These are phyloP conservation scores for Wickerhamomyces silvicola DNA, from an alignment of 805 yeast species.

Conservation along the genomic window DNA sequence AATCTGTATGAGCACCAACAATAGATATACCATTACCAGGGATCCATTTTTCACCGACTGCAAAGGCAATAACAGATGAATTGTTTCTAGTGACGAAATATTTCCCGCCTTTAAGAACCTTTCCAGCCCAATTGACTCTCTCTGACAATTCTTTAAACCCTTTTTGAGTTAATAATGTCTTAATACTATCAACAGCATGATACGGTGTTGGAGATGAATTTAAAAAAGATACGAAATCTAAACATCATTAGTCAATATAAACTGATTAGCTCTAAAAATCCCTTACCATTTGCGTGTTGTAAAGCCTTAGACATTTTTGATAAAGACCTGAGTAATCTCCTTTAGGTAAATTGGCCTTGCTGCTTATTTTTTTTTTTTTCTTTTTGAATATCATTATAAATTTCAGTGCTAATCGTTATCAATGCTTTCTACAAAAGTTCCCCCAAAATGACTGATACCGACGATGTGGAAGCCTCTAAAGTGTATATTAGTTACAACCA, in stretches of 20 bases:
- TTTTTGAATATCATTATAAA: slow-evolving; percentile 3
- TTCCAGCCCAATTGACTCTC: slow-evolving; percentile 60
- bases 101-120: slow-evolving; percentile 48
- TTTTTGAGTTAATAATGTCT: slow-evolving; percentile 42
- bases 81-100: slow-evolving; percentile 87
- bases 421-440: too few species aligned
- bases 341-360: too few species aligned
- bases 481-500: slow-evolving; percentile 77
- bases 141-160: slow-evolving; percentile 76
- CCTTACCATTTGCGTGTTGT: slow-evolving; percentile 23
- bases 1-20: slow-evolving; percentile 95
- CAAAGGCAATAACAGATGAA: slow-evolving; percentile 83
- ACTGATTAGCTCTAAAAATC: too few species aligned
- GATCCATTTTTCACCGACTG: slow-evolving; percentile 63
- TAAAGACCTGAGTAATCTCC: too few species aligned
- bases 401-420: too few species aligned
- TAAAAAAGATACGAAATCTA: slow-evolving; percentile 68
- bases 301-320: too few species aligned
- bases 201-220: slow-evolving; percentile 90
- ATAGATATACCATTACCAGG: slow-evolving; percentile 82
- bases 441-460: slow-evolving; percentile 19
- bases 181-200: slow-evolving; percentile 75
- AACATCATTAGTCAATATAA: slow-evolving; percentile 1
- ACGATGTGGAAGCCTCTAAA: slow-evolving; percentile 29
- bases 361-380: slow-evolving; percentile 1